A percentile compares a stretch with the other conserved stretches of the same genome.
phyloP scores from a whole-genome alignment of 495 filamentous ascomycete species.

The Neurospora africana region DNA sequence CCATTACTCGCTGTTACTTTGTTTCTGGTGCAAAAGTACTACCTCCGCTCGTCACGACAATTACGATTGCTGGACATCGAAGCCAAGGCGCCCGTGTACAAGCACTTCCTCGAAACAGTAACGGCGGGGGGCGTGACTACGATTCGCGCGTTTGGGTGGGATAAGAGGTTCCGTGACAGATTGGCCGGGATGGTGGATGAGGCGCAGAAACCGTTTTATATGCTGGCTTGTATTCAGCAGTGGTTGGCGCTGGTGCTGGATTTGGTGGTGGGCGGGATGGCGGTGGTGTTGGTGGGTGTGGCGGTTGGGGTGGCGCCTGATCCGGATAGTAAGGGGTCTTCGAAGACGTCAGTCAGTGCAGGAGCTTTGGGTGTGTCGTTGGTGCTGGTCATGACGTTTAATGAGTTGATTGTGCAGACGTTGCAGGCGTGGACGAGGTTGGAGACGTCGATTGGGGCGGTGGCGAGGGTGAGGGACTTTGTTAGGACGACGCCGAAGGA shows the following conservation, averaged over 20 bases:
- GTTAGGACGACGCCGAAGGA: neutral
- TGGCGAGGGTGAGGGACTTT: constrained; percentile 36
- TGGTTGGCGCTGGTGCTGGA: constrained; percentile 43
- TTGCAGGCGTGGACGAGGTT: constrained; percentile 31
- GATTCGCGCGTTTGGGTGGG: constrained; percentile 41
- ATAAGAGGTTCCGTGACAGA: constrained; percentile 30
- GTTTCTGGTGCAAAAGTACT: constrained; percentile 42
- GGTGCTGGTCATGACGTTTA: constrained; percentile 18
- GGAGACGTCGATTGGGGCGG: constrained; percentile 43
- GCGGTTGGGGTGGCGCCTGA: constrained; percentile 12
- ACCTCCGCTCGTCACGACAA: constrained; percentile 48
- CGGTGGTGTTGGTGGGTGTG: constrained; percentile 29
- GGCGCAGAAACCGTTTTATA: constrained; percentile 38
- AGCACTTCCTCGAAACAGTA: constrained; percentile 36
- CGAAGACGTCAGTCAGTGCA: neutral
- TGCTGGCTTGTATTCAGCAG: constrained; percentile 43
- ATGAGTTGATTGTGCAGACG: constrained; percentile 9
- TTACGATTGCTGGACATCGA: constrained; percentile 47
- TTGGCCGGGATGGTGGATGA: constrained; percentile 44
- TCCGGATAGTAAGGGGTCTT: neutral
- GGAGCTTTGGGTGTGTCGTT: constrained; percentile 1
- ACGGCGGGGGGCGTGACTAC: constrained; percentile 31
- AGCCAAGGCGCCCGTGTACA: constrained; percentile 26
- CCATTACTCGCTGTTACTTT: constrained; percentile 26
- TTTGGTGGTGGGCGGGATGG: constrained; percentile 32